Evolutionary conservation across 805 yeast species (phyloP).

Genomic region (Zygosaccharomyces rouxii): DNA sequence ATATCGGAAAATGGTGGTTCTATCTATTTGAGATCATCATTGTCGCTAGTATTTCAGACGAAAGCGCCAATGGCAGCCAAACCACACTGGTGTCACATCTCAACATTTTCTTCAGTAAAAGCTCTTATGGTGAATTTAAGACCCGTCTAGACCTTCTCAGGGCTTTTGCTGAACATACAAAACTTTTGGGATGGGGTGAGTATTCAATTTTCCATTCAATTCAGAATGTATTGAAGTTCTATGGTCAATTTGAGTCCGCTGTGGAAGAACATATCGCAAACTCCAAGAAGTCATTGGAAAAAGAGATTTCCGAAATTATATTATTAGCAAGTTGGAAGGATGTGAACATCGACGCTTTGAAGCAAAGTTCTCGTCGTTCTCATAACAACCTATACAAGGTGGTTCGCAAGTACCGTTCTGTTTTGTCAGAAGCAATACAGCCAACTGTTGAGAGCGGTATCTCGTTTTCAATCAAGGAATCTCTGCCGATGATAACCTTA

Average conservation of each 20-base stretch:
- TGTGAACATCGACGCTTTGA: conserved; percentile 86
- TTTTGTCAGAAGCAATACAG: conserved; percentile 50
- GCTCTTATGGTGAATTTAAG: conserved; percentile 70
- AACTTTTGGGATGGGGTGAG: conserved; percentile 27
- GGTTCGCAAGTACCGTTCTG: conserved; percentile 71
- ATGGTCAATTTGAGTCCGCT: conserved; percentile 55
- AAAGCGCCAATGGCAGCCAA: conserved; percentile 27
- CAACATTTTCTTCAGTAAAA: conserved; percentile 68
- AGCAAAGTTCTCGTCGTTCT: conserved; percentile 87
- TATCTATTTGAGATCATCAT: conserved; percentile 79
- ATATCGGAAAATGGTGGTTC: conserved; percentile 85
- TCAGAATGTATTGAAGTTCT: conserved; percentile 49
- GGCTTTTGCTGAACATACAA: conserved; percentile 59
- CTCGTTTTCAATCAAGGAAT: conserved; percentile 17
- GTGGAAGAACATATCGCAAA: conserved; percentile 44
- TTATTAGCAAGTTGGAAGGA: conserved; percentile 96
- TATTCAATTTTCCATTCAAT: conserved; percentile 26
- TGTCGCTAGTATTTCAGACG: conserved; percentile 40
- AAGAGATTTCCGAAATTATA: conserved; percentile 79
- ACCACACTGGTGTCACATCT: conserved; percentile 50
- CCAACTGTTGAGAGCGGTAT: conserved; percentile 56
- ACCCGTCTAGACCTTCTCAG: conserved; percentile 55
- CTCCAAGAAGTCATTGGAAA: conserved; percentile 56
- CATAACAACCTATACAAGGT: conserved; percentile 80
- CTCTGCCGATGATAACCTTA: conserved; percentile 5